phyloP scores from a whole-genome alignment of 2,329 filamentous ascomycete genomes.

The Sclerotinia minor region DNA sequence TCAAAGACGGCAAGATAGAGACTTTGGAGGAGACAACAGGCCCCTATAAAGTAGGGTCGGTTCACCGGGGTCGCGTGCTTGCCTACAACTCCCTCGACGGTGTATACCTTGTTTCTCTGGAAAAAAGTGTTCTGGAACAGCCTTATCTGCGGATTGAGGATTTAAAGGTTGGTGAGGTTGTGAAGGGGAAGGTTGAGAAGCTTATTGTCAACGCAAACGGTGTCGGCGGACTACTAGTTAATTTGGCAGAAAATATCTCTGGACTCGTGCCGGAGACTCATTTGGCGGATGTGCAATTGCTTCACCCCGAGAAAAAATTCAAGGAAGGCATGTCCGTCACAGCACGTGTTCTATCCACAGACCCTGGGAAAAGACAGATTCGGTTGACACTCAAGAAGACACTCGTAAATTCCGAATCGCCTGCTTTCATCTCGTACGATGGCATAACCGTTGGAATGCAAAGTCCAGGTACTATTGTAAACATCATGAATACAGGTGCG shows the following conservation, averaged over 20 bases:
- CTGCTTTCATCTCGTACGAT: constrained; percentile 77
- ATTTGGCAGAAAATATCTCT: constrained; percentile 80
- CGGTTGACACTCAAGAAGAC: constrained; percentile 93
- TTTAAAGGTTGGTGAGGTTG: constrained; percentile 74
- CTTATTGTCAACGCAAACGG: constrained; percentile 77
- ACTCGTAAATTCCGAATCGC: constrained; percentile 81
- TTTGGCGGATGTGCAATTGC: constrained; percentile 80
- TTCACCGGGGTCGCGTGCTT: constrained; percentile 78
- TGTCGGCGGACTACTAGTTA: constrained; percentile 77
- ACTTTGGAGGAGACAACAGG: constrained; percentile 74
- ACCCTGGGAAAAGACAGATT: constrained; percentile 73
- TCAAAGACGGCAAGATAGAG: constrained; percentile 89
- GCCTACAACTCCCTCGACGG: constrained; percentile 88
- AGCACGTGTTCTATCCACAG: constrained; percentile 78
- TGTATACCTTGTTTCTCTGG: constrained; percentile 79
- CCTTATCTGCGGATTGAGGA: constrained; percentile 91
- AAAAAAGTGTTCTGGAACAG: constrained; percentile 80
- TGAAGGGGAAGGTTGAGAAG: constrained; percentile 83
- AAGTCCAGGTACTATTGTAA: constrained; percentile 83
- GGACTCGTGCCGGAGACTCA: constrained; percentile 89
- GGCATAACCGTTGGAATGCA: constrained; percentile 73
- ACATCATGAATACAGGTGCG: constrained; percentile 74
- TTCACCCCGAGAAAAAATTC: constrained; percentile 96
- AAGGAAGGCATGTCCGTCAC: constrained; percentile 82
- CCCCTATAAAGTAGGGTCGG: constrained; percentile 73